These are phyloP conservation scores for Aureobasidium mangrovei DNA, from an alignment of 2,329 filamentous ascomycete species.

Conservation along the genomic window DNA sequence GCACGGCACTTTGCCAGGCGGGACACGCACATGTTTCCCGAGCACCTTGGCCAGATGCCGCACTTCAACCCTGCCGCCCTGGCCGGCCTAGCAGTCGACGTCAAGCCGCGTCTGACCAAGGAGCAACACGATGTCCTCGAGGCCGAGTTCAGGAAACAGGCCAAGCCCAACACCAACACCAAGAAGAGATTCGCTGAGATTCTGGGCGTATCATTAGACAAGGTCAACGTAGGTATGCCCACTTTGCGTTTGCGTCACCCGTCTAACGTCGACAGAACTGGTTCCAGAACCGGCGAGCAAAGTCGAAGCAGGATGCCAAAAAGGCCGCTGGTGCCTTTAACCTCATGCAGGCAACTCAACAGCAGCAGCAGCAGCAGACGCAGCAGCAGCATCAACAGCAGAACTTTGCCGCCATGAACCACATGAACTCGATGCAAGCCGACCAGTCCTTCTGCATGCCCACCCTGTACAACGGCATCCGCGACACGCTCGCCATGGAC, in stretches of 20 bases:
- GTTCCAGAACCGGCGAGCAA: constrained; percentile 46
- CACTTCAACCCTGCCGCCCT: constrained; percentile 19
- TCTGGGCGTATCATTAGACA: constrained; percentile 42
- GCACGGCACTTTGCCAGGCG: constrained; percentile 16
- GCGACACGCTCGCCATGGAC: constrained; percentile 15
- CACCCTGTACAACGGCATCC: constrained; percentile 27
- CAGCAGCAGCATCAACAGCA: constrained; percentile 13
- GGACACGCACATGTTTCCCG: constrained; percentile 11
- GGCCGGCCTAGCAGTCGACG: constrained; percentile 28
- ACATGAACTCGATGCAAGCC: constrained; percentile 20
- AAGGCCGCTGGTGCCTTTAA: constrained; percentile 30
- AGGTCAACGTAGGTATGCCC: constrained; percentile 41
- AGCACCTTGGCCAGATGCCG: constrained; percentile 10
- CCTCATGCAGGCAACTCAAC: constrained; percentile 18
- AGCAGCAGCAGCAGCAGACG: constrained; percentile 17
- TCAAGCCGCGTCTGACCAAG: constrained; percentile 45
- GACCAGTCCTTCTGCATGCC: constrained; percentile 25
- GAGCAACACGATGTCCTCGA: constrained; percentile 46
- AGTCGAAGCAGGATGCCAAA: constrained; percentile 45
- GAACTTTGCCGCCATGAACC: constrained; percentile 9
- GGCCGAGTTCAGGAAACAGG: constrained; percentile 39
- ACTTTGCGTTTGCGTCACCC: background rate
- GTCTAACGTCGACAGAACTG: constrained; percentile 35
- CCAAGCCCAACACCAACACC: constrained; percentile 41
- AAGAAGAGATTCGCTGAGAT: constrained; percentile 43